These are phyloP conservation scores for Tagetes patula DNA, from an alignment of 129 eudicot genomes.

Conservation along the genomic window DNA sequence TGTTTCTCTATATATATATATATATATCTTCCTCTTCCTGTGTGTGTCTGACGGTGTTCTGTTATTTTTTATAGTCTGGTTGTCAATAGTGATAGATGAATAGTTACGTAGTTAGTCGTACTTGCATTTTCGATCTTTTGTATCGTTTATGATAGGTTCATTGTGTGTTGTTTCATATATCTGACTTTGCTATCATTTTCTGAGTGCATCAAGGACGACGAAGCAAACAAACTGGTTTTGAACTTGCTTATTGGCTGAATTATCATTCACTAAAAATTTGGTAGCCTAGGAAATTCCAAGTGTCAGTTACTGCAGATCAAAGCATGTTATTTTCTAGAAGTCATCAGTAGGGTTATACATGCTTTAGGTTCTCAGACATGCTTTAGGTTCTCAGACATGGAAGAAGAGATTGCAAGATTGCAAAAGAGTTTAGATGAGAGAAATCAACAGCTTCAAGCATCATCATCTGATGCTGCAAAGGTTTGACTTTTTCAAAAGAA, in stretches of 20 bases:
- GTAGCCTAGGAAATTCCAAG: neutral
- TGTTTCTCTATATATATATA: too few relatives aligned
- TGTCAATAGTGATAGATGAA: neutral
- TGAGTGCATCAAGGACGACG: constrained; percentile 3
- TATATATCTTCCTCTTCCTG: too few relatives aligned
- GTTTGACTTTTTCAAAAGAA: constrained; percentile 24
- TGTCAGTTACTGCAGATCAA: neutral
- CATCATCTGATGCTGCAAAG: constrained; percentile 64
- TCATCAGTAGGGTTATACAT: constrained; percentile 5
- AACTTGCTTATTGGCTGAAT: constrained; percentile 8
- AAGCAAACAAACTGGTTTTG: constrained; percentile 4
- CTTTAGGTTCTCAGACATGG: constrained; percentile 40
- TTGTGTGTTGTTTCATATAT: neutral
- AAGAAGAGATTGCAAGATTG: constrained; percentile 60
- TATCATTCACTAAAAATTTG: neutral
- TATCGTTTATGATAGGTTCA: neutral
- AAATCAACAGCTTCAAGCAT: constrained; percentile 51
- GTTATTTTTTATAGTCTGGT: neutral
- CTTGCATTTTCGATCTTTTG: neutral
- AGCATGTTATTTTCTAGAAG: neutral
- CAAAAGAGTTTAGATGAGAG: constrained; percentile 52
- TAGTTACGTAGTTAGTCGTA: neutral
- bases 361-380: neutral
- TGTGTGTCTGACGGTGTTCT: too few relatives aligned
- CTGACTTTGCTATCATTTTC: neutral